Base-by-base conservation (phyloP, 257 asterid genomes). In the Sherardia arvensis region DNA sequence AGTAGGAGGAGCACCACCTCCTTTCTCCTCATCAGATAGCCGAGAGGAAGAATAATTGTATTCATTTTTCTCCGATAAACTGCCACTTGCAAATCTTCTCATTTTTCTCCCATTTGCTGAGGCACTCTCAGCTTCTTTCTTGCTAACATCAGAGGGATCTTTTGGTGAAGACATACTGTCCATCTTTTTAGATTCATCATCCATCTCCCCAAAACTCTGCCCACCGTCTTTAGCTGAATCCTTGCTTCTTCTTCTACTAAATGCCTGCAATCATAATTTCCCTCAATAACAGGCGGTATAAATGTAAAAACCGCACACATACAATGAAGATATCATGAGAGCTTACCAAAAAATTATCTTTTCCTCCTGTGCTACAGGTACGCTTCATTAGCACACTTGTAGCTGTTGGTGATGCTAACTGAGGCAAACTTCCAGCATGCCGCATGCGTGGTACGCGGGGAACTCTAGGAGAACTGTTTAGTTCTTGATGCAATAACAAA, bases 371-470 rank as follows among this genome's bases (percentile, higher is more conserved):
- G 72, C 84, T 81, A 59, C 93, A 77, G 64, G 94, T 66, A 69
- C 93, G 84, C 77, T 89, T 89, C 87, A 81, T 78, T 71, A 81
- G 79, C 76, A 61, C 71, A 79, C 91, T 89, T 61, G 97, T 69
- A 57, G 87, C 86, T 60, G 81, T 79, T 59, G 97, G 85, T 60
- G 90, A 74, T 49, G 88, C 51, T 74, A 85, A 57, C 77, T 90
- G 97, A 59, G 97, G 96, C 64, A 87, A 80, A 74, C 96, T 89
- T 63, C 97, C 99, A 71, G 96, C 86, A 80, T 90, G 81, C 51
- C 97, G 96, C 92, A 87, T 93, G 69, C 99, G 97, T 58, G 96
- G 90, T 68, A 83, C 96, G 68, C 99, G 82, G 22, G 96, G 95
- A 75, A 93, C 97, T 83, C 99, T 79, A 45, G 99, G 96, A 66